Percentiles rank a stretch among this genome's conserved stretches.
phyloP scores from a whole-genome alignment of 2,329 filamentous ascomycete genomes.

The Coniochaeta prunicola region DNA sequence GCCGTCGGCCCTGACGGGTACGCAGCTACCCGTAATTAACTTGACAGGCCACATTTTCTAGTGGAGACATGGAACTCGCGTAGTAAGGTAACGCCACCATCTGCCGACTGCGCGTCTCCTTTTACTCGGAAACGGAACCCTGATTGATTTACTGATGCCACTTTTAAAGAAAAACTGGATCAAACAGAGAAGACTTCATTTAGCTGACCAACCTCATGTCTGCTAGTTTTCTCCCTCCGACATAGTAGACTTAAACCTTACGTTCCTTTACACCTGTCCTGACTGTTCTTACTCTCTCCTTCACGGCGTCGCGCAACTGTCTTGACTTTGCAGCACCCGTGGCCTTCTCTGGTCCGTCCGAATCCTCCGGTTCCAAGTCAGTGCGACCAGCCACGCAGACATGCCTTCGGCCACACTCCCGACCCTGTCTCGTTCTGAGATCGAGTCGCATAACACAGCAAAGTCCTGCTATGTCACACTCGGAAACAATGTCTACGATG shows the following conservation, averaged over 20 bases:
- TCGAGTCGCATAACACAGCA: slow-evolving; percentile 69
- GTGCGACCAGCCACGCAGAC: slow-evolving; percentile 6
- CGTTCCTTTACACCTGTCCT: not conserved
- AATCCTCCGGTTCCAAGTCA: not conserved
- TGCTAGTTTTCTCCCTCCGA: not conserved
- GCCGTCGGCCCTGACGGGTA: too few relatives aligned
- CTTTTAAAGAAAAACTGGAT: not conserved
- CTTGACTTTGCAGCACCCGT: not conserved
- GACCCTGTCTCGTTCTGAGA: slow-evolving; percentile 72
- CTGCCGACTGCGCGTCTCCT: slow-evolving; percentile 4
- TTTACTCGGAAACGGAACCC: not conserved
- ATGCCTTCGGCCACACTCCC: slow-evolving; percentile 77
- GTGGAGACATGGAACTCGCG: too few relatives aligned
- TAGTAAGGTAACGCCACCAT: slow-evolving; percentile 11
- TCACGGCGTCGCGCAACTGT: not conserved
- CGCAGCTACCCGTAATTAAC: not conserved
- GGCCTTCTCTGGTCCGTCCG: not conserved
- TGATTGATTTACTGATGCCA: not conserved
- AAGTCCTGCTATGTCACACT: slow-evolving; percentile 92
- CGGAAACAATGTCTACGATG: slow-evolving; percentile 85
- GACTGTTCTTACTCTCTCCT: not conserved
- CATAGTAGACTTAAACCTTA: not conserved
- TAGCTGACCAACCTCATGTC: not conserved
- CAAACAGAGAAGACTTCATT: not conserved
- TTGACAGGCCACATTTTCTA: not conserved